These are phyloP conservation scores for Ceriops zippeliana DNA, from an alignment of 345 rosid genomes.

Conservation along the genomic window DNA sequence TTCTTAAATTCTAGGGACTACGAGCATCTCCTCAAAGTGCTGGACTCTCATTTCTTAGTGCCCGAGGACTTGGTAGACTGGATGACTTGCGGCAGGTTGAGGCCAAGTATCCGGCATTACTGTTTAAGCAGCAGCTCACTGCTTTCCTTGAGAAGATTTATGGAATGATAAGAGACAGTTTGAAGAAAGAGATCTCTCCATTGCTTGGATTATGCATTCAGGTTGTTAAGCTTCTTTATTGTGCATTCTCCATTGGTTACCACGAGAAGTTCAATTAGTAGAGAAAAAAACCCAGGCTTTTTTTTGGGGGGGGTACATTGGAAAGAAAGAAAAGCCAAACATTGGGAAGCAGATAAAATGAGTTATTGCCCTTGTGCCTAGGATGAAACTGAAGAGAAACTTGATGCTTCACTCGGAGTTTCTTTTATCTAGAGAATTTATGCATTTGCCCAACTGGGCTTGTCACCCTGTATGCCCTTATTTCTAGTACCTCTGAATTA, in stretches of 20 bases:
- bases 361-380: not conserved
- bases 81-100: constrained; percentile 93
- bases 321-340: not conserved
- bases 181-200: constrained; percentile 96
- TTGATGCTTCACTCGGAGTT: not conserved
- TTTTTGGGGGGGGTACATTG: not conserved
- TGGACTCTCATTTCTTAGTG: constrained; percentile 71
- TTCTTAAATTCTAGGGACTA: constrained; percentile 55
- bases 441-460: not conserved
- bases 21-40: constrained; percentile 90
- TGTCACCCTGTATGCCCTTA: not conserved
- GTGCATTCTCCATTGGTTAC: constrained; percentile 1
- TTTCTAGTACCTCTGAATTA: not conserved
- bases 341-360: not conserved
- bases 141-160: constrained; percentile 98
- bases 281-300: too few species aligned
- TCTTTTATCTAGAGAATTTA: not conserved
- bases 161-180: constrained; percentile 96
- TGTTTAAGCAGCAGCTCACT: constrained; percentile 97
- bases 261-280: not conserved
- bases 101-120: constrained; percentile 94
- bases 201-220: constrained; percentile 94
- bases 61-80: constrained; percentile 64
- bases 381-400: not conserved
- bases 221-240: constrained; percentile 43